These are phyloP conservation scores for Fusarium torreyae DNA, from an alignment of 2,329 filamentous ascomycete species.

Conservation along the genomic window DNA sequence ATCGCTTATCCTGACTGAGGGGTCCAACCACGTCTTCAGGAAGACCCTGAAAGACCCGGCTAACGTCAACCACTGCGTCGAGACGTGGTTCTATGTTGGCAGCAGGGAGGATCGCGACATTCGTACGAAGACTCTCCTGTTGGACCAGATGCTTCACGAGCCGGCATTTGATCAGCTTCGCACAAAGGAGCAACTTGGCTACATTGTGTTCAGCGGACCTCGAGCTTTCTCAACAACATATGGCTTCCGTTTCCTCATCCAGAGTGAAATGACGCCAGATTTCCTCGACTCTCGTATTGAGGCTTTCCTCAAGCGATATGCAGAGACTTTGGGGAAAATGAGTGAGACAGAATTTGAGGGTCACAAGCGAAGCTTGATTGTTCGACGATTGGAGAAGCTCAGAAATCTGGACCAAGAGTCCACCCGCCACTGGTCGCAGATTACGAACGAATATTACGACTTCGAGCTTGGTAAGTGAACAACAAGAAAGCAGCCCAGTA, in stretches of 20 bases:
- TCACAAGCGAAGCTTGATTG: slow-evolving; percentile 91
- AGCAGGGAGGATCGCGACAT: slow-evolving; percentile 76
- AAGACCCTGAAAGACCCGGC: slow-evolving; percentile 86
- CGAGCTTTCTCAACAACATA: slow-evolving; percentile 81
- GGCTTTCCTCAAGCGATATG: slow-evolving; percentile 80
- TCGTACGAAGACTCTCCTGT: slow-evolving; percentile 83
- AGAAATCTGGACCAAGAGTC: slow-evolving; percentile 94
- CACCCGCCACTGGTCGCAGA: slow-evolving; percentile 85
- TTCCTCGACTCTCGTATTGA: slow-evolving; percentile 93
- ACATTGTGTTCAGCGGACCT: slow-evolving; percentile 91
- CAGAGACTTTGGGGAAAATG: slow-evolving; percentile 80
- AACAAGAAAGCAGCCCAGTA: background rate
- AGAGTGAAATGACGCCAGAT: slow-evolving; percentile 87
- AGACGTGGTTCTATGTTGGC: slow-evolving; percentile 82
- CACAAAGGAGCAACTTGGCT: slow-evolving; percentile 97
- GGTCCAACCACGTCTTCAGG: slow-evolving; percentile 87
- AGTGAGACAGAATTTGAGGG: slow-evolving; percentile 86
- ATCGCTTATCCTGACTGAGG: slow-evolving; percentile 82
- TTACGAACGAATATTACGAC: slow-evolving; percentile 88
- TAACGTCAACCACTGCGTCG: slow-evolving; percentile 90
- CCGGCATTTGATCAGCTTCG: slow-evolving; percentile 94
- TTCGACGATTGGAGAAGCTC: slow-evolving; percentile 88
- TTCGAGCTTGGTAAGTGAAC: slow-evolving; percentile 81
- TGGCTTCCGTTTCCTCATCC: slow-evolving; percentile 90
- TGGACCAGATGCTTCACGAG: slow-evolving; percentile 93